Percentiles rank a stretch among this genome's conserved stretches.
Conservation (phyloP, 495 filamentous ascomycete species). For the Trichoderma parareesei region DNA sequence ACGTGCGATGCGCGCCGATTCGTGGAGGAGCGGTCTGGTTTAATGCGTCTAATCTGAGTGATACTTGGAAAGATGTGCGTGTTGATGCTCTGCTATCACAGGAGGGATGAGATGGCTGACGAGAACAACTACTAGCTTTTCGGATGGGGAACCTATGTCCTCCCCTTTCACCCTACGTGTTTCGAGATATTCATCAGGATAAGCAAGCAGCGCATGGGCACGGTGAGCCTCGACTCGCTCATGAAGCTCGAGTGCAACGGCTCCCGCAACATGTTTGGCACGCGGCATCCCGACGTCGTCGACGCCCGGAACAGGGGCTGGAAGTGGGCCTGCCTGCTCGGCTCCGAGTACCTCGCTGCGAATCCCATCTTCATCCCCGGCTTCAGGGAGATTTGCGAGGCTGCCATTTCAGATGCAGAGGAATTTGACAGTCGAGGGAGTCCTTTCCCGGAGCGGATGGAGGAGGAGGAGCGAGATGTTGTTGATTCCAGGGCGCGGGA, state of each 20-base stretch:
- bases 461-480: neutral
- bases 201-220: neutral
- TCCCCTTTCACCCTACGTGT: neutral
- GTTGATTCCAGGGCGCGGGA: neutral
- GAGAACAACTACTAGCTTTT: neutral
- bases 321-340: neutral
- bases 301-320: neutral
- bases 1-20: neutral
- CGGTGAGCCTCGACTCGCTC: neutral
- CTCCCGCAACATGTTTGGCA: neutral
- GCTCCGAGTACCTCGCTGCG: neutral
- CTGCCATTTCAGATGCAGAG: neutral
- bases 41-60: neutral
- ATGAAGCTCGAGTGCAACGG: neutral
- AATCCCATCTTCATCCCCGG: neutral
- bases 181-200: neutral
- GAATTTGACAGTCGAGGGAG: neutral
- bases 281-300: neutral
- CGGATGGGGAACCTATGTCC: neutral
- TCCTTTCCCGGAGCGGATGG: neutral
- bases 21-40: neutral
- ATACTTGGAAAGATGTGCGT: neutral
- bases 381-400: neutral
- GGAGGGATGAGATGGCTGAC: neutral
- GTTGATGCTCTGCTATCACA: neutral